These are phyloP conservation scores for Volvariella surrecta DNA, from an alignment of 1,284 basidiomycete genomes.

Conservation along the genomic window DNA sequence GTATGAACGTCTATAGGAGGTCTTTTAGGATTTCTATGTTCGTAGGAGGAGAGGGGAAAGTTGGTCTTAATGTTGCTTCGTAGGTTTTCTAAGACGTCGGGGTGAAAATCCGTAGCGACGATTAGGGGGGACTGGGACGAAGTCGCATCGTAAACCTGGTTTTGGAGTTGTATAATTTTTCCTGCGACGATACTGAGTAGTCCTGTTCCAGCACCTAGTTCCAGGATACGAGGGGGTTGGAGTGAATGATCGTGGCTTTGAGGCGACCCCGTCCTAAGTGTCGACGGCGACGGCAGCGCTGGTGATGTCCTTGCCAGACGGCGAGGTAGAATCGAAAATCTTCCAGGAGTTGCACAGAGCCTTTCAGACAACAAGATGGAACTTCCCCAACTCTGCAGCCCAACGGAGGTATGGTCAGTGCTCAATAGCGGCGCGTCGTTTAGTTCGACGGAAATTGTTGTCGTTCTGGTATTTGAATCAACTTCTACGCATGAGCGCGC, in stretches of 20 bases:
- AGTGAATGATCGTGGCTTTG: no score
- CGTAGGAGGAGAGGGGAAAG: conserved; percentile 19
- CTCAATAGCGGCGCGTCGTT: conserved; percentile 70
- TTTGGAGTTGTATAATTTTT: conserved; percentile 35
- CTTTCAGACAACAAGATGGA: conserved; percentile 70
- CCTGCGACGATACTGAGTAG: conserved; percentile 68
- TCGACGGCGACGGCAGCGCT: no score
- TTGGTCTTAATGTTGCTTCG: conserved; percentile 57
- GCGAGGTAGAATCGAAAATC: conserved; percentile 33
- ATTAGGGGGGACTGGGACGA: conserved; percentile 20
- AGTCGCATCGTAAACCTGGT: neutral
- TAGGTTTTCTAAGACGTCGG: conserved; percentile 70
- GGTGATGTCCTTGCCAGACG: no score
- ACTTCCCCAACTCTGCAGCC: conserved; percentile 85
- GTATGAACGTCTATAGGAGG: conserved; percentile 39
- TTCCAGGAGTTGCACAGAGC: conserved; percentile 48
- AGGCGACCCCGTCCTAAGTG: no score
- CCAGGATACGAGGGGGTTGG: conserved; percentile 47
- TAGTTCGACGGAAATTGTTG: conserved; percentile 44
- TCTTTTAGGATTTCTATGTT: conserved; percentile 17
- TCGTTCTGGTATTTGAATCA: conserved; percentile 1
- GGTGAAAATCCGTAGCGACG: conserved; percentile 79
- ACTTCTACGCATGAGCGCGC: no score
- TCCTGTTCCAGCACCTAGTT: conserved; percentile 86
- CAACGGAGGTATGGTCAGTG: conserved; percentile 75